Evolutionary conservation across 2,329 filamentous ascomycete species (phyloP).

Genomic region (Graphilbum fragrans): DNA sequence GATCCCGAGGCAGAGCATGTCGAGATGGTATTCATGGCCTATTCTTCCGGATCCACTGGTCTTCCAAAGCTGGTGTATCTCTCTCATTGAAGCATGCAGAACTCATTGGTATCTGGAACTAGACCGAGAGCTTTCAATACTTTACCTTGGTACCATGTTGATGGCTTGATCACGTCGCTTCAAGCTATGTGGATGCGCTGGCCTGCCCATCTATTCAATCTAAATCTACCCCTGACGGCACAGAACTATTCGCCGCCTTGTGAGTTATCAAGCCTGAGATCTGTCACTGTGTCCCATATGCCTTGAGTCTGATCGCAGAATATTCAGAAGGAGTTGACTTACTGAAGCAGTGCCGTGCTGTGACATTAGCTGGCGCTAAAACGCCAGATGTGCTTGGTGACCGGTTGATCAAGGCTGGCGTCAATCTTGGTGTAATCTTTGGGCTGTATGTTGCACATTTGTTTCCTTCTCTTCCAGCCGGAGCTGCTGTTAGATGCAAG

Average conservation of each 20-base stretch:
- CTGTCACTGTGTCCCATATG: constrained; percentile 44
- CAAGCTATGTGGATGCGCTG: constrained; percentile 30
- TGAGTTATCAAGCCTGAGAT: constrained; percentile 28
- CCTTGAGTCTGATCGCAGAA: constrained; percentile 43
- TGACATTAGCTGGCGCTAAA: constrained; percentile 37
- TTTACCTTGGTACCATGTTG: constrained; percentile 29
- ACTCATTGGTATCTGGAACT: constrained; percentile 18
- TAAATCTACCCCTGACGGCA: constrained; percentile 26
- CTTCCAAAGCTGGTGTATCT: constrained; percentile 31
- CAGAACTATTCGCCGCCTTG: constrained; percentile 27
- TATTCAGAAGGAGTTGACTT: constrained; percentile 33
- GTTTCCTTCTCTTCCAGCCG: constrained; percentile 13
- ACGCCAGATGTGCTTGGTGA: constrained; percentile 42
- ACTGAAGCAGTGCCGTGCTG: constrained; percentile 28
- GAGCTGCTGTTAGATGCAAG: no score
- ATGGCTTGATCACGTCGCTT: constrained; percentile 26
- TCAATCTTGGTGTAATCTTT: constrained; percentile 32
- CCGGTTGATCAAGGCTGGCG: constrained; percentile 30
- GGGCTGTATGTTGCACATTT: constrained; percentile 20
- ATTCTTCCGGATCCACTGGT: constrained; percentile 35
- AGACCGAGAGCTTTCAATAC: constrained; percentile 28
- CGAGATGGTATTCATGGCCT: constrained; percentile 26
- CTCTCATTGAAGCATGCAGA: constrained; percentile 26
- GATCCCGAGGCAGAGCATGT: constrained; percentile 16
- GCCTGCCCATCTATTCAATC: constrained; percentile 24